A percentile compares a stretch with the other conserved stretches of the same genome.
Evolutionary conservation across 352 stramenopile species (phyloP).

Genomic region (Phytopythium vexans): DNA sequence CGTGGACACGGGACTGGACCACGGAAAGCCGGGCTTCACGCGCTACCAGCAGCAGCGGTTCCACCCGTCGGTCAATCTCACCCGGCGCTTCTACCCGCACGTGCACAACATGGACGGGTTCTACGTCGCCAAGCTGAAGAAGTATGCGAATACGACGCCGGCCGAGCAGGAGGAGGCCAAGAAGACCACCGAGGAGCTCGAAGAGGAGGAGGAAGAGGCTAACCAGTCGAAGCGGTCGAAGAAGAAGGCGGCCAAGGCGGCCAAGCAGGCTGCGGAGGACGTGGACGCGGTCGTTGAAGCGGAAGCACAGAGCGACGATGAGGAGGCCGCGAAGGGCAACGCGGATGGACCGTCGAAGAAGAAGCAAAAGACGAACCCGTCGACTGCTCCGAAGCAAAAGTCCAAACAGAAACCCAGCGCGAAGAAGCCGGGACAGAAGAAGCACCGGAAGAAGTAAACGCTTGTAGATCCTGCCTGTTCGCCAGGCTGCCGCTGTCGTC

Average conservation of each 20-base stretch:
- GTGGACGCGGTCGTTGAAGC: constrained; percentile 64
- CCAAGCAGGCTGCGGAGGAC: constrained; percentile 69
- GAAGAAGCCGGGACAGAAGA: constrained; percentile 10
- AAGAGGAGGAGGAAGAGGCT: constrained; percentile 64
- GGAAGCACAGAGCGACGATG: constrained; percentile 49
- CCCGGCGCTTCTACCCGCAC: constrained; percentile 98
- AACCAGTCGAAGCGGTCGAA: constrained; percentile 80
- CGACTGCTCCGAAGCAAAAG: constrained; percentile 10
- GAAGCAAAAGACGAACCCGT: constrained; percentile 26
- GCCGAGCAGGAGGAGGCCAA: constrained; percentile 73
- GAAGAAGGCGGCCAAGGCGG: constrained; percentile 70
- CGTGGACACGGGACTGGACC: constrained; percentile 96
- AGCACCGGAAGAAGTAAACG: constrained; percentile 3
- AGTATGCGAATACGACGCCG: constrained; percentile 93
- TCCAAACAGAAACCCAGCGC: constrained; percentile 13
- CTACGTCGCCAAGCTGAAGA: constrained; percentile 99
- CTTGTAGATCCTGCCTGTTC: too few relatives aligned
- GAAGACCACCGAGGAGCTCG: constrained; percentile 61
- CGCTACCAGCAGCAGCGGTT: constrained; percentile 97
- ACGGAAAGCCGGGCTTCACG: constrained; percentile 93
- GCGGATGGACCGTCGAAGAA: constrained; percentile 38
- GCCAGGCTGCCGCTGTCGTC: too few relatives aligned
- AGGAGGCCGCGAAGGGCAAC: constrained; percentile 34
- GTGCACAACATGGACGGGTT: constrained; percentile 99
- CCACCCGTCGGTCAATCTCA: constrained; percentile 95